A percentile compares a stretch with the other conserved stretches of the same genome.
phyloP scores from a whole-genome alignment of 2,329 filamentous ascomycete genomes.

The Plectosphaerella sp. region DNA sequence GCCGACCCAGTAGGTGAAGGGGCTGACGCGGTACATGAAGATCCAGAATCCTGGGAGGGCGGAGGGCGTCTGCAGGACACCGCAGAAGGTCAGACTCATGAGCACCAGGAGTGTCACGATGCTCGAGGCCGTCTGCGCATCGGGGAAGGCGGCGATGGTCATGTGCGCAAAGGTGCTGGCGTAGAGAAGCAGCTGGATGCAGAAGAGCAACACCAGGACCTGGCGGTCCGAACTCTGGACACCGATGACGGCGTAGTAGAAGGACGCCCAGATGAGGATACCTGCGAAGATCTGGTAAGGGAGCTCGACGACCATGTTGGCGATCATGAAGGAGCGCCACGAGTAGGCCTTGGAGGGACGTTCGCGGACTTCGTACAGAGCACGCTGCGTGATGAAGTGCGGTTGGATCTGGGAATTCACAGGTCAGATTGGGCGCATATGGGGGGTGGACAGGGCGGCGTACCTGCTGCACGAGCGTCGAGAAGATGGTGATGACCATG shows the following conservation, averaged over 20 bases:
- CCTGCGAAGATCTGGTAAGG: constrained; percentile 65
- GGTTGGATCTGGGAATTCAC: constrained; percentile 61
- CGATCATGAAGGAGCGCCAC: constrained; percentile 68
- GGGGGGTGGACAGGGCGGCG: neutral
- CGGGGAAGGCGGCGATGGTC: constrained; percentile 65
- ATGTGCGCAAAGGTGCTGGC: constrained; percentile 70
- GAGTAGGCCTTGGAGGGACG: constrained; percentile 71
- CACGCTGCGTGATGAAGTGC: constrained; percentile 68
- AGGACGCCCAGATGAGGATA: constrained; percentile 58
- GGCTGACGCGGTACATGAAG: constrained; percentile 69
- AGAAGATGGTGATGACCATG: constrained; percentile 72
- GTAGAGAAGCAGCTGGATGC: constrained; percentile 65
- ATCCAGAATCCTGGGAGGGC: constrained; percentile 69
- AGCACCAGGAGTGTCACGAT: constrained; percentile 57
- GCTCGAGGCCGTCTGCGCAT: constrained; percentile 63
- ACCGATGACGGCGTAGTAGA: constrained; percentile 63
- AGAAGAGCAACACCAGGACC: constrained; percentile 60
- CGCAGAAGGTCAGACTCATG: constrained; percentile 57
- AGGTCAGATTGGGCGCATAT: constrained; percentile 26
- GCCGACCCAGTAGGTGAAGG: constrained; percentile 65
- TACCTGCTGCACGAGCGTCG: constrained; percentile 60
- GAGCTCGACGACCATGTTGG: constrained; percentile 68
- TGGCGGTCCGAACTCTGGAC: constrained; percentile 49
- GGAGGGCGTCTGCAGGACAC: constrained; percentile 56
- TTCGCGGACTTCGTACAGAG: constrained; percentile 74